A percentile compares a stretch with the other conserved stretches of the same genome.
phyloP scores from a whole-genome alignment of 495 filamentous ascomycete species.

The Xylaria intraflava region DNA sequence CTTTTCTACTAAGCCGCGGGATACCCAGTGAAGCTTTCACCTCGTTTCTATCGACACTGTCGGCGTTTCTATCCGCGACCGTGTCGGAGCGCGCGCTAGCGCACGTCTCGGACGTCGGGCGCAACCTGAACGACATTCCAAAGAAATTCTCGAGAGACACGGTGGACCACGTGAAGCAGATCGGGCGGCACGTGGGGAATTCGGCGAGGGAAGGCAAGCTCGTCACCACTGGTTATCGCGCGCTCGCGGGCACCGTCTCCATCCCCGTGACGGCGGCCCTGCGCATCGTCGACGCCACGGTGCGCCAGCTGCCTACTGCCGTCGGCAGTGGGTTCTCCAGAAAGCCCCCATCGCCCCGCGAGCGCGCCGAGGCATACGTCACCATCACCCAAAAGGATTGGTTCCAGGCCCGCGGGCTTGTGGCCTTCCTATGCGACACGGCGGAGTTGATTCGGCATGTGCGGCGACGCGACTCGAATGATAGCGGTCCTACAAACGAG shows the following conservation, averaged over 20 bases:
- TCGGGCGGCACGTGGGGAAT: conserved; percentile 13
- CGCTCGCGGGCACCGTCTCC: conserved; percentile 13
- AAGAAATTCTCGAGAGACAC: conserved; percentile 17
- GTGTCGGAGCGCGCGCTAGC: conserved; percentile 20
- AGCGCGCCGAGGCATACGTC: conserved; percentile 20
- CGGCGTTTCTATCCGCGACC: conserved; percentile 19
- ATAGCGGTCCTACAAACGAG: not conserved
- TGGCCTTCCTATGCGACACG: conserved; percentile 13
- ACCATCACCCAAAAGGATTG: conserved; percentile 20
- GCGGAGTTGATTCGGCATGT: conserved; percentile 8
- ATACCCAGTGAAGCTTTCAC: conserved; percentile 17
- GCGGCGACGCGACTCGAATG: not conserved
- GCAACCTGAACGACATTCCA: conserved; percentile 12
- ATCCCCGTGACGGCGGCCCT: conserved; percentile 16
- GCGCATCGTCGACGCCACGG: conserved; percentile 13
- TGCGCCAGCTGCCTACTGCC: conserved; percentile 9
- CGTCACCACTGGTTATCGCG: conserved; percentile 3
- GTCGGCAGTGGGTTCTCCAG: conserved; percentile 10
- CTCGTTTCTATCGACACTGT: conserved; percentile 21
- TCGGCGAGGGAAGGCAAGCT: conserved; percentile 1
- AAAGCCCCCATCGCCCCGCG: conserved; percentile 19
- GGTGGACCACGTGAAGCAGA: conserved; percentile 10
- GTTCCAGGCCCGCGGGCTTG: conserved; percentile 16
- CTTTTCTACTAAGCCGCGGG: conserved; percentile 14
- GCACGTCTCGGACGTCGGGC: conserved; percentile 16